These are phyloP conservation scores for Phialophora verrucosa DNA, from an alignment of 2,329 filamentous ascomycete species.

Conservation along the genomic window DNA sequence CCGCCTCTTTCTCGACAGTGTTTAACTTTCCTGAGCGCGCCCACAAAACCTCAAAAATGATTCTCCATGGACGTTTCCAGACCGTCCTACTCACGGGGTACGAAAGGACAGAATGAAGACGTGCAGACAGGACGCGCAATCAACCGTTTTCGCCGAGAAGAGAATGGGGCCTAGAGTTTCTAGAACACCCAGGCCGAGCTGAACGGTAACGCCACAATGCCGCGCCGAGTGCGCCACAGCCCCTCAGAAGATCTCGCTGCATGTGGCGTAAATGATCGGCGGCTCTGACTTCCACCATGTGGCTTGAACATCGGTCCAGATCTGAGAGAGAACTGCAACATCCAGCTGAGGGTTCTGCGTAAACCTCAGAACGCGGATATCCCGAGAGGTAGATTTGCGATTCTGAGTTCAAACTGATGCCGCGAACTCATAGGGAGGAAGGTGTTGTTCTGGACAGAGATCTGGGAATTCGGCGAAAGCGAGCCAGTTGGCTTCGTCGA, in stretches of 20 bases:
- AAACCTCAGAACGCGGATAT: conserved; percentile 2
- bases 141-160: conserved; percentile 1
- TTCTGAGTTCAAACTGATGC: neutral
- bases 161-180: neutral
- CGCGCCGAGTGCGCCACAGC: neutral
- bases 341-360: neutral
- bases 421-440: neutral
- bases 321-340: neutral
- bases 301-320: conserved; percentile 9
- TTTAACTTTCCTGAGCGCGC: neutral
- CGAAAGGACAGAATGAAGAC: neutral
- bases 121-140: neutral
- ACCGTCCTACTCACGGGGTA: neutral
- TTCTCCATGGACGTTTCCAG: neutral
- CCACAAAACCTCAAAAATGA: neutral
- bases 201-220: neutral
- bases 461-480: neutral
- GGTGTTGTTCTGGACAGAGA: neutral
- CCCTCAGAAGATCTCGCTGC: neutral
- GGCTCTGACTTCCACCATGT: neutral
- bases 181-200: neutral
- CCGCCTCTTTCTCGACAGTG: neutral
- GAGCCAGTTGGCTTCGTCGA: neutral
- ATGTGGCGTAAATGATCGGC: conserved; percentile 5
- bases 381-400: neutral